Evolutionary conservation across 2,329 filamentous ascomycete genomes (phyloP).

Genomic region (Pleoardoris graminearum): DNA sequence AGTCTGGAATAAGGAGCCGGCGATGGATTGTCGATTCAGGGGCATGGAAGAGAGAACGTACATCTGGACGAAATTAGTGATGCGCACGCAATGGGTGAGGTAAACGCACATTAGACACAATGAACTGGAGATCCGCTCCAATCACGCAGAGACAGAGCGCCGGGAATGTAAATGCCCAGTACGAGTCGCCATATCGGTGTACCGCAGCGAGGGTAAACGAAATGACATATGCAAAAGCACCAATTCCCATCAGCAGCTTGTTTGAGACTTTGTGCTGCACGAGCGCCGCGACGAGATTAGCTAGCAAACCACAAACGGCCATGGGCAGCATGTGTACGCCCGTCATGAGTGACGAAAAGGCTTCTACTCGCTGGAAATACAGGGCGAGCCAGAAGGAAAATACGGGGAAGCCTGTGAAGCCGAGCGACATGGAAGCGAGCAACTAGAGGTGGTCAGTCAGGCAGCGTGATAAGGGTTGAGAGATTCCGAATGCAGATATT

Average conservation of each 20-base stretch:
- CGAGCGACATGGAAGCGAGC: slow-evolving; percentile 60
- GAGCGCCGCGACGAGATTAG: slow-evolving; percentile 65
- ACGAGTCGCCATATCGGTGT: slow-evolving; percentile 58
- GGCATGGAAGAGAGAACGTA: slow-evolving; percentile 70
- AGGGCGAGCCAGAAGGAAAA: slow-evolving; percentile 66
- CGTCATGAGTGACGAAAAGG: slow-evolving; percentile 59
- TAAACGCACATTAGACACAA: slow-evolving; percentile 65
- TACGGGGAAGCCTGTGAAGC: slow-evolving; percentile 65
- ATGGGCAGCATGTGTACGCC: slow-evolving; percentile 68
- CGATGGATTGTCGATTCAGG: slow-evolving; percentile 64
- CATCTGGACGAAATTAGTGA: slow-evolving; percentile 52
- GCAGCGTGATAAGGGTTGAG: background rate
- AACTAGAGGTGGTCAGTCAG: slow-evolving; percentile 45
- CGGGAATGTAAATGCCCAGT: slow-evolving; percentile 69
- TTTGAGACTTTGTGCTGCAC: slow-evolving; percentile 68
- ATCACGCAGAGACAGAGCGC: slow-evolving; percentile 63
- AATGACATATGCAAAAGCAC: slow-evolving; percentile 49
- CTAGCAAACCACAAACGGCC: slow-evolving; percentile 64
- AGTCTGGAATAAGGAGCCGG: slow-evolving; percentile 70
- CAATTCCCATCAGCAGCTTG: slow-evolving; percentile 62
- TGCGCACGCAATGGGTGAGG: background rate
- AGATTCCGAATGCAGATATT: too few species aligned
- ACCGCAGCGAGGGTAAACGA: slow-evolving; percentile 61
- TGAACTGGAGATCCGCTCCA: slow-evolving; percentile 71
- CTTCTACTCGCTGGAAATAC: slow-evolving; percentile 63